A percentile compares a stretch with the other conserved stretches of the same genome.
phyloP scores from a whole-genome alignment of 805 yeast genomes.

The Pichia rugopelliculosa region DNA sequence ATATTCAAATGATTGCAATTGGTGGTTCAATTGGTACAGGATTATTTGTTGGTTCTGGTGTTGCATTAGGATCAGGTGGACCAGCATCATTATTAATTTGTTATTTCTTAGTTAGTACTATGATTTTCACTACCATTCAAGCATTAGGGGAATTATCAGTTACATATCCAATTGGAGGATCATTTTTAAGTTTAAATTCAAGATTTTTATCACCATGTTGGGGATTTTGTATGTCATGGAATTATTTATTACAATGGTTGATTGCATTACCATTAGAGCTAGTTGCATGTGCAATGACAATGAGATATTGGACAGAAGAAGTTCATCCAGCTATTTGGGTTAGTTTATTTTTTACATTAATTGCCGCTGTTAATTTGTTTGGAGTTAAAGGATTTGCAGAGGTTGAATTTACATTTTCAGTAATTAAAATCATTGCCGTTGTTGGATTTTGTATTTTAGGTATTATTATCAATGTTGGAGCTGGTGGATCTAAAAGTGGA shows the following conservation, averaged over 20 bases:
- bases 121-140: slow-evolving; percentile 52
- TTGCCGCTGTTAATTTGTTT: slow-evolving; percentile 42
- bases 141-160: slow-evolving; percentile 54
- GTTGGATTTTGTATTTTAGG: slow-evolving; percentile 48
- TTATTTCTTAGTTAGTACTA: slow-evolving; percentile 46
- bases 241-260: slow-evolving; percentile 44
- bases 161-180: slow-evolving; percentile 50
- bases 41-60: slow-evolving; percentile 62
- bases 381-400: slow-evolving; percentile 62
- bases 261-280: slow-evolving; percentile 42
- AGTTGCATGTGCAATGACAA: slow-evolving; percentile 43
- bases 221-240: slow-evolving; percentile 54
- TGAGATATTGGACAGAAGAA: slow-evolving; percentile 37
- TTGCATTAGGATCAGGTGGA: slow-evolving; percentile 52
- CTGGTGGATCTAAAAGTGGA: slow-evolving; percentile 48
- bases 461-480: slow-evolving; percentile 47
- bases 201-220: slow-evolving; percentile 48
- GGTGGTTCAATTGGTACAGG: slow-evolving; percentile 81
- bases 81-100: slow-evolving; percentile 59
- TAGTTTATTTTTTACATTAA: slow-evolving; percentile 40
- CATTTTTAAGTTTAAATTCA: slow-evolving; percentile 48
- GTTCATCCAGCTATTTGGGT: slow-evolving; percentile 46
- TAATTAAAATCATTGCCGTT: slow-evolving; percentile 45
- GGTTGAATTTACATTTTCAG: slow-evolving; percentile 48
- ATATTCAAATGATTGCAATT: slow-evolving; percentile 68